These are phyloP conservation scores for Hanseniaspora meyeri DNA, from an alignment of 805 yeast genomes.

Conservation along the genomic window DNA sequence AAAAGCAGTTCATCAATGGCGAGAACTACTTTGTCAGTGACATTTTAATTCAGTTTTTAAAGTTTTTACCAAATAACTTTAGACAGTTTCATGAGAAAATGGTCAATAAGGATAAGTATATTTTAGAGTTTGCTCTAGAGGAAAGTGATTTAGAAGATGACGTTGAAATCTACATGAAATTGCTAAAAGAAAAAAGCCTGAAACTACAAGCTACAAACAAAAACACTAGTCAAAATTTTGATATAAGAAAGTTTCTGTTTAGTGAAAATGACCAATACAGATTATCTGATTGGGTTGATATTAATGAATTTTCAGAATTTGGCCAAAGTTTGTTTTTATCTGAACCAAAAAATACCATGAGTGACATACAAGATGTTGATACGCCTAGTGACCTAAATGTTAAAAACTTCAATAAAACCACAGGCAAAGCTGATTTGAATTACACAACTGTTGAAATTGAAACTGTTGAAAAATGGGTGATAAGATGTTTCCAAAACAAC, in stretches of 20 bases:
- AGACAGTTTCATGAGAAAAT: background rate
- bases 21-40: conserved; percentile 1
- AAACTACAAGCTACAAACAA: conserved; percentile 16
- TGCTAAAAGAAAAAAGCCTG: background rate
- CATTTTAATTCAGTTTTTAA: background rate
- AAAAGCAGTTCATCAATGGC: conserved; percentile 1
- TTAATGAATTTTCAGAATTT: conserved; percentile 15
- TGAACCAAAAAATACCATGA: background rate
- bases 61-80: background rate
- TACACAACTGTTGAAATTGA: background rate
- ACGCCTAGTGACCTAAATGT: background rate
- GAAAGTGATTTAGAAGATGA: background rate
- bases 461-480: conserved; percentile 1
- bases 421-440: background rate
- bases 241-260: conserved; percentile 19
- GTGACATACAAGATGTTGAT: background rate
- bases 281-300: conserved; percentile 8
- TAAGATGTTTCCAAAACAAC: conserved; percentile 1
- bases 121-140: background rate
- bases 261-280: conserved; percentile 16
- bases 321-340: background rate
- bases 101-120: background rate
- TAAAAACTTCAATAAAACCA: background rate
- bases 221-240: background rate
- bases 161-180: background rate